Conservation (phyloP, 192 early-diverging fungal species). For the Coemansia sp. region DNA sequence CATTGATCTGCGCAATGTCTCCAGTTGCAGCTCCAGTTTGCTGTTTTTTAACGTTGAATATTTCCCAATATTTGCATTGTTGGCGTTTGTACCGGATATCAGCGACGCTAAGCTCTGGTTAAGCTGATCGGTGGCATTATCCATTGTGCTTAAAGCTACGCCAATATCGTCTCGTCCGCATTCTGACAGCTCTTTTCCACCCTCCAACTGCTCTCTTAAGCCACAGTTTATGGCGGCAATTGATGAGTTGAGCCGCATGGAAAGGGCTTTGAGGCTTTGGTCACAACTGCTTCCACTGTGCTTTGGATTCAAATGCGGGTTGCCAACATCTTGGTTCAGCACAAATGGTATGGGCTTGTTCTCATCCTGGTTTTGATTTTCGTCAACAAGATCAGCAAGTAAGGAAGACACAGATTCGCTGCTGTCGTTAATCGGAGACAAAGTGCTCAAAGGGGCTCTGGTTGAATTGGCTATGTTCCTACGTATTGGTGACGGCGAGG, state of each 20-base stretch:
- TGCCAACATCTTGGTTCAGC: conserved; percentile 16
- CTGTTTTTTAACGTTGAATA: background rate
- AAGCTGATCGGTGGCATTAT: conserved; percentile 17
- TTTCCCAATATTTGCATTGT: background rate
- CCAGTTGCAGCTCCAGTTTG: conserved; percentile 40
- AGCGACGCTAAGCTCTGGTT: conserved; percentile 15
- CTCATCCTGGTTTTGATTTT: conserved; percentile 11
- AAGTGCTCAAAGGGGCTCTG: background rate
- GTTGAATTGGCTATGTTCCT: background rate
- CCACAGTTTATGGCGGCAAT: conserved; percentile 36
- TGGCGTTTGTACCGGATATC: background rate
- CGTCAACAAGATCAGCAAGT: conserved; percentile 18
- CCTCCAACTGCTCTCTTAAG: conserved; percentile 25
- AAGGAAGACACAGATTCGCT: conserved; percentile 13
- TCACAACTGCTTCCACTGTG: background rate
- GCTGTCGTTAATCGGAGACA: conserved; percentile 2
- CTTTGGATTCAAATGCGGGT: conserved; percentile 12
- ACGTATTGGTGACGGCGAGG: conserved; percentile 29
- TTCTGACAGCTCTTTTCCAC: background rate
- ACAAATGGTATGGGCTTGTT: conserved; percentile 24
- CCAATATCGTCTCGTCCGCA: conserved; percentile 3
- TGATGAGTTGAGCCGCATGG: conserved; percentile 35
- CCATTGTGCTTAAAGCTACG: conserved; percentile 4
- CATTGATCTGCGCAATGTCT: conserved; percentile 47
- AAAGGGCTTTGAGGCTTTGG: conserved; percentile 27